These are phyloP conservation scores for Xylaria sp. DNA, from an alignment of 2,329 filamentous ascomycete species.

Conservation along the genomic window DNA sequence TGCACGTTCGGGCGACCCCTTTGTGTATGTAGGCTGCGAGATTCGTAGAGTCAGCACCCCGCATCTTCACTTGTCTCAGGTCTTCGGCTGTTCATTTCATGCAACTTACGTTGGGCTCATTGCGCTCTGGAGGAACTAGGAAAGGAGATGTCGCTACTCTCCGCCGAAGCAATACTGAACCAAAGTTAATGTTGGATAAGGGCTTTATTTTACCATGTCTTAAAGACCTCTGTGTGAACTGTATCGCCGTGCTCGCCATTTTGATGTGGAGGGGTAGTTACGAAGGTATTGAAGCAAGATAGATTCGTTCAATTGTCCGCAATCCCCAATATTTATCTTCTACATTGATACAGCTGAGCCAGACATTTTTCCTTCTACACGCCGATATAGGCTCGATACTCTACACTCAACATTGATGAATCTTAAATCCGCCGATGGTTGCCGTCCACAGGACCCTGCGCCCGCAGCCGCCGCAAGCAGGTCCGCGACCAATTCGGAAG, in stretches of 20 bases:
- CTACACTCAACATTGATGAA: neutral
- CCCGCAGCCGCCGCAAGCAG: neutral
- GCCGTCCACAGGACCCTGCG: neutral
- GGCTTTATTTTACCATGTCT: neutral
- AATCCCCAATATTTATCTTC: neutral
- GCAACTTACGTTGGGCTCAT: slow-evolving; percentile 8
- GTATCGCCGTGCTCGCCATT: neutral
- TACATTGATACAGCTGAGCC: neutral
- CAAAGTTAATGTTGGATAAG: neutral
- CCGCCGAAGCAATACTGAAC: neutral
- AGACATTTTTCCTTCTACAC: neutral
- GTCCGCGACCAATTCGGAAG: neutral
- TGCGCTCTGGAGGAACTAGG: neutral
- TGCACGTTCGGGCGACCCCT: neutral
- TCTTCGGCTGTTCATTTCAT: neutral
- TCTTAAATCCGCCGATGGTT: neutral
- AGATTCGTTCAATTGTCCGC: neutral
- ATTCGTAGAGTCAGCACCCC: neutral
- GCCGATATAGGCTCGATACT: neutral
- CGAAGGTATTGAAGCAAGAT: neutral
- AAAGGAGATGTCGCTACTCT: slow-evolving; percentile 3
- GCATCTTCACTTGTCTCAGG: neutral
- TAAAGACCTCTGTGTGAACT: neutral
- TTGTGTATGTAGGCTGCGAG: slow-evolving; percentile 5
- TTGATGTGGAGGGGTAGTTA: neutral